A percentile compares a stretch with the other conserved stretches of the same genome.
Conservation (phyloP, 1,284 basidiomycete species). For the Sporisorium reilianum region DNA sequence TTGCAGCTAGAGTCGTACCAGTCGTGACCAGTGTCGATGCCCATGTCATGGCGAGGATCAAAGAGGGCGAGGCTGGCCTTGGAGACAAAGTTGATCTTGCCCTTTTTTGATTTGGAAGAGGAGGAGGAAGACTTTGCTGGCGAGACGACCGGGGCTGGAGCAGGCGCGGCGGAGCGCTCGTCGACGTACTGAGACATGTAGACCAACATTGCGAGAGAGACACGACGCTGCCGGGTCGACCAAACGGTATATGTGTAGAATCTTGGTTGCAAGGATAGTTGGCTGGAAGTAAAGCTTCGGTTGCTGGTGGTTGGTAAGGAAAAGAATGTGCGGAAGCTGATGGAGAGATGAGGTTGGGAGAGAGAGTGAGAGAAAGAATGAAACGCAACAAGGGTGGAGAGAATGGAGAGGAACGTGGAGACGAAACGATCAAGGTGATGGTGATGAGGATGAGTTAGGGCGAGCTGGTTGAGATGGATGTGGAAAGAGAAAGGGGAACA, state of each 20-base stretch:
- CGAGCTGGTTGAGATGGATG: not conserved
- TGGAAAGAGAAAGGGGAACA: not conserved
- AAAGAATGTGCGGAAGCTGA: not conserved
- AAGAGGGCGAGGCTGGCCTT: constrained; percentile 64
- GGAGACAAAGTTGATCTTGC: constrained; percentile 63
- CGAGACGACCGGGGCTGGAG: constrained; percentile 4
- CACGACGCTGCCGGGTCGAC: too few species aligned
- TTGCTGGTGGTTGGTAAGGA: not conserved
- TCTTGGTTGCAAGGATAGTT: not conserved
- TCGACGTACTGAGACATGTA: constrained; percentile 48
- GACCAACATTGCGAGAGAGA: constrained; percentile 28
- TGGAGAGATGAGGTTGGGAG: not conserved
- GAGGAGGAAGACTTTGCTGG: constrained; percentile 16
- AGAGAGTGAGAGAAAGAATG: not conserved
- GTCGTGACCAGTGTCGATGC: constrained; percentile 53
- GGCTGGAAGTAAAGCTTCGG: not conserved
- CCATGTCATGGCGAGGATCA: constrained; percentile 65
- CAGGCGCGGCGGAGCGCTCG: constrained; percentile 20
- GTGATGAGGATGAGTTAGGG: constrained; percentile 7
- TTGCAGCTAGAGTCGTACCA: constrained; percentile 33
- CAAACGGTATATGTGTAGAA: too few species aligned
- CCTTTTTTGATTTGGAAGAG: constrained; percentile 42
- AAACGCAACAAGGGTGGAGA: constrained; percentile 9
- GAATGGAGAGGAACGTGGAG: constrained; percentile 10
- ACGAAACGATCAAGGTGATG: not conserved